Percentiles rank a stretch among this genome's conserved stretches.
Conservation (phyloP, 2,329 filamentous ascomycete species). For the Lasiodiplodia hormozganensis region DNA sequence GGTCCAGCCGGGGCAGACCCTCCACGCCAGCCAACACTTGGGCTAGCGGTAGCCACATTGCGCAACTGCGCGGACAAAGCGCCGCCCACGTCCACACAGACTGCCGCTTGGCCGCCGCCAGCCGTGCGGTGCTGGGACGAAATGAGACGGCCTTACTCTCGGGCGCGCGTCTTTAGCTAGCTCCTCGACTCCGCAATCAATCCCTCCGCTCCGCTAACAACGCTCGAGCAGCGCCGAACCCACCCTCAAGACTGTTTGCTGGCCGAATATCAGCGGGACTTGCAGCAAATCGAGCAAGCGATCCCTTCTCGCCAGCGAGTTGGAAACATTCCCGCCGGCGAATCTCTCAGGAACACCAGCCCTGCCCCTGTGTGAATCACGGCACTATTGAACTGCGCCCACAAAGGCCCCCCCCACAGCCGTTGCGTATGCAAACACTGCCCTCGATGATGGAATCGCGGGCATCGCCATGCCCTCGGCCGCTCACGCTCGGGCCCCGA, state of each 20-base stretch:
- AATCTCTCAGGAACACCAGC: slow-evolving; percentile 27
- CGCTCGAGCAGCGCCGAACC: slow-evolving; percentile 1
- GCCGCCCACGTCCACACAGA: slow-evolving; percentile 9
- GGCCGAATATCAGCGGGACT: slow-evolving; percentile 22
- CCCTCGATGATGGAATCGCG: background rate
- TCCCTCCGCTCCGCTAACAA: slow-evolving; percentile 9
- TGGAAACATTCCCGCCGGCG: slow-evolving; percentile 21
- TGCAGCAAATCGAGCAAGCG: slow-evolving; percentile 12
- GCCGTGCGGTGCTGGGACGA: background rate
- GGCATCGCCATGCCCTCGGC: background rate
- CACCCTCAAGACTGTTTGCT: slow-evolving; percentile 6
- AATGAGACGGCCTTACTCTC: slow-evolving; percentile 15
- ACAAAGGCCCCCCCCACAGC: slow-evolving; percentile 4
- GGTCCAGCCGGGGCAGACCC: too few species aligned
- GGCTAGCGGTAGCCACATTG: slow-evolving; percentile 23
- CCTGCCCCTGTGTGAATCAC: slow-evolving; percentile 27
- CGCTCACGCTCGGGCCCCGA: background rate
- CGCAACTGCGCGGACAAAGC: slow-evolving; percentile 14
- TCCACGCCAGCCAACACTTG: background rate
- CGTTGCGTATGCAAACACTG: slow-evolving; percentile 16
- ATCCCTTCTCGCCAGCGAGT: slow-evolving; percentile 10
- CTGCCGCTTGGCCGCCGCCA: slow-evolving; percentile 9
- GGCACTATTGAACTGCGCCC: slow-evolving; percentile 6
- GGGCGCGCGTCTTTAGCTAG: slow-evolving; percentile 6
- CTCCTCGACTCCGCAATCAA: slow-evolving; percentile 14